These are phyloP conservation scores for Kernera saxatilis DNA, from an alignment of 345 rosid species.

Conservation along the genomic window DNA sequence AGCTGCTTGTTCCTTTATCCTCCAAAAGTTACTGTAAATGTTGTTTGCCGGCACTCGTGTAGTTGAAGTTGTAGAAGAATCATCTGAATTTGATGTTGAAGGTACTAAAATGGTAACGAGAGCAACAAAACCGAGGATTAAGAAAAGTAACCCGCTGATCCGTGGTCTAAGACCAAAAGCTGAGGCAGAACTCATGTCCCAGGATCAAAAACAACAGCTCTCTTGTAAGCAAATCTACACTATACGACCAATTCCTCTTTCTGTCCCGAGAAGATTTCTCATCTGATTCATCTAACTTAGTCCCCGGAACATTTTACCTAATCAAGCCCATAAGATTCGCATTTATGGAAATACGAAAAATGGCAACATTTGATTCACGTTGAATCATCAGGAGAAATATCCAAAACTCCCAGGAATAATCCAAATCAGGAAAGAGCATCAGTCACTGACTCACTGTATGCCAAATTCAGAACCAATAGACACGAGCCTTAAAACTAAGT, in stretches of 20 bases:
- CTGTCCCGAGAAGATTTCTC: slow-evolving; percentile 29
- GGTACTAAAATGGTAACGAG: slow-evolving; percentile 65
- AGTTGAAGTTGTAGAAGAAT: slow-evolving; percentile 34
- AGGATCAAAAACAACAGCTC: slow-evolving; percentile 41
- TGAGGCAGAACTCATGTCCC: slow-evolving; percentile 49
- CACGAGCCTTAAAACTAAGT: background rate
- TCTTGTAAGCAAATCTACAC: background rate
- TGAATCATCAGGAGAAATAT: no score
- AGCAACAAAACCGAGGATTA: slow-evolving; percentile 57
- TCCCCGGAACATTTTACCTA: slow-evolving; percentile 4
- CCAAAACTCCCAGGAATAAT: background rate
- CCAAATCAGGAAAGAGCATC: slow-evolving; percentile 17
- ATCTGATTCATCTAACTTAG: slow-evolving; percentile 33
- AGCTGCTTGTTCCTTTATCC: slow-evolving; percentile 82
- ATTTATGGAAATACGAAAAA: background rate
- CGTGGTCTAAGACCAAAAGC: slow-evolving; percentile 65
- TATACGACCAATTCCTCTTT: background rate
- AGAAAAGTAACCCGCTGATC: slow-evolving; percentile 54
- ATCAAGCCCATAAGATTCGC: slow-evolving; percentile 1
- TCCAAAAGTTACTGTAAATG: slow-evolving; percentile 62
- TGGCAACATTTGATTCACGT: no score
- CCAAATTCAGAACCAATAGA: slow-evolving; percentile 6
- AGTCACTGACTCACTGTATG: background rate
- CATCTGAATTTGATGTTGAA: slow-evolving; percentile 46
- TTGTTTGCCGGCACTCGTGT: slow-evolving; percentile 42